Percentiles rank a stretch among this genome's conserved stretches.
phyloP scores from a whole-genome alignment of 176 grass and related monocot species.

The Alloteropsis semialata region DNA sequence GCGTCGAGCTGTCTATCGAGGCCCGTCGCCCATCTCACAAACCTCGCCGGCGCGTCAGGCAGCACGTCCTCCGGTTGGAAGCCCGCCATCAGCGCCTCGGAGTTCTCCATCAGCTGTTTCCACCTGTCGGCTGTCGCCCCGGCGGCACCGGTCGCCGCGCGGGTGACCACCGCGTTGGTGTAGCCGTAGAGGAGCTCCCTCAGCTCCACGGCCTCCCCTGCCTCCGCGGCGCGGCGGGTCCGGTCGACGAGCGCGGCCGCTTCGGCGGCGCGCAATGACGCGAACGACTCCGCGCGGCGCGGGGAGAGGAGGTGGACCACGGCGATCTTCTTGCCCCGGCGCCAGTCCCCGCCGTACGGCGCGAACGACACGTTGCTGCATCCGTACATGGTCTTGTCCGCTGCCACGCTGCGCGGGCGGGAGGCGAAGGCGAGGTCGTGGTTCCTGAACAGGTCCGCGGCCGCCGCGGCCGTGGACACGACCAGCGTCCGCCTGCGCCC shows the following conservation, averaged over 20 bases:
- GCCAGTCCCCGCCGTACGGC: conserved; percentile 61
- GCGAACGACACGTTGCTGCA: conserved; percentile 49
- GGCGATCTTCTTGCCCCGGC: conserved; percentile 52
- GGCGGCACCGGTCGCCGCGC: conserved; percentile 19
- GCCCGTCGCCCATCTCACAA: conserved; percentile 35
- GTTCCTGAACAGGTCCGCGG: conserved; percentile 48
- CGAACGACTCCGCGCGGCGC: conserved; percentile 45
- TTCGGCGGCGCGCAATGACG: conserved; percentile 37
- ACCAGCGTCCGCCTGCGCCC: conserved; percentile 43
- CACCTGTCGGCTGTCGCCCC: conserved; percentile 20
- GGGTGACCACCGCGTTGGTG: conserved; percentile 51
- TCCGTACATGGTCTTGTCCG: conserved; percentile 26
- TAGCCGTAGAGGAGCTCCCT: conserved; percentile 48
- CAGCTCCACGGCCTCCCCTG: conserved; percentile 35
- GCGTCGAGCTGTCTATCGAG: conserved; percentile 41
- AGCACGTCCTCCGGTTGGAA: conserved; percentile 53
- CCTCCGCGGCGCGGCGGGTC: neutral
- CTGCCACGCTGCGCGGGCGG: conserved; percentile 34
- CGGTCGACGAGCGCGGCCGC: neutral
- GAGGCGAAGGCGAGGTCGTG: conserved; percentile 75
- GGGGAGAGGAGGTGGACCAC: conserved; percentile 60
- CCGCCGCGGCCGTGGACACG: conserved; percentile 44
- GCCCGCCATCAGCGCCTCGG: conserved; percentile 16
- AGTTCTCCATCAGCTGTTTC: conserved; percentile 34
- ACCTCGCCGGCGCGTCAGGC: conserved; percentile 28